phyloP scores from a whole-genome alignment of 192 early-diverging fungal genomes.

The Chytriomyces sp. region DNA sequence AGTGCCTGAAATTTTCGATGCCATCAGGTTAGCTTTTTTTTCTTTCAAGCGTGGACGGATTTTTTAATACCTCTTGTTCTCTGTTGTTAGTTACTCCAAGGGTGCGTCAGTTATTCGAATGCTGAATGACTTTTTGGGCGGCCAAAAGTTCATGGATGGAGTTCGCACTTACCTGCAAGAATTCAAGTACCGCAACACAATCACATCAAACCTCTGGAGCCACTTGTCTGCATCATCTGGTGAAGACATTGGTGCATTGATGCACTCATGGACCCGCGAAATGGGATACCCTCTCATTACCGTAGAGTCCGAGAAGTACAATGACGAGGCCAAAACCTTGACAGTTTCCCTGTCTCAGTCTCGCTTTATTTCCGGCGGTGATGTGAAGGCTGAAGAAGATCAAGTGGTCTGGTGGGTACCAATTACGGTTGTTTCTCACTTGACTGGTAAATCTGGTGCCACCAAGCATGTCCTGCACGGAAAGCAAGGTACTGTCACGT shows the following conservation, averaged over 20 bases:
- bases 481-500: slow-evolving; percentile 50
- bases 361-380: slow-evolving; percentile 86
- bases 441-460: slow-evolving; percentile 41
- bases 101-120: slow-evolving; percentile 95
- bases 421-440: slow-evolving; percentile 60
- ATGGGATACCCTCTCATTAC: slow-evolving; percentile 86
- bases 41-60: too few relatives aligned
- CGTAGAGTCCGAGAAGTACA: slow-evolving; percentile 63
- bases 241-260: slow-evolving; percentile 81
- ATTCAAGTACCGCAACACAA: slow-evolving; percentile 85
- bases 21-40: slow-evolving; percentile 61
- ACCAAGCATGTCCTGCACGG: slow-evolving; percentile 60
- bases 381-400: slow-evolving; percentile 80
- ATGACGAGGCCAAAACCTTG: slow-evolving; percentile 47
- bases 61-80: background rate
- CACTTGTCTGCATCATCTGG: slow-evolving; percentile 80
- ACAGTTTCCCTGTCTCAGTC: slow-evolving; percentile 74
- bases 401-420: slow-evolving; percentile 84
- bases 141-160: slow-evolving; percentile 47
- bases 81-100: slow-evolving; percentile 67
- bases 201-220: slow-evolving; percentile 86
- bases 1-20: slow-evolving; percentile 95
- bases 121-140: slow-evolving; percentile 68
- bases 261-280: slow-evolving; percentile 87
- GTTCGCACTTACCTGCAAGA: slow-evolving; percentile 72